Evolutionary conservation across 148 eudicot species (phyloP).

Genomic region (Nepenthes gracilis): DNA sequence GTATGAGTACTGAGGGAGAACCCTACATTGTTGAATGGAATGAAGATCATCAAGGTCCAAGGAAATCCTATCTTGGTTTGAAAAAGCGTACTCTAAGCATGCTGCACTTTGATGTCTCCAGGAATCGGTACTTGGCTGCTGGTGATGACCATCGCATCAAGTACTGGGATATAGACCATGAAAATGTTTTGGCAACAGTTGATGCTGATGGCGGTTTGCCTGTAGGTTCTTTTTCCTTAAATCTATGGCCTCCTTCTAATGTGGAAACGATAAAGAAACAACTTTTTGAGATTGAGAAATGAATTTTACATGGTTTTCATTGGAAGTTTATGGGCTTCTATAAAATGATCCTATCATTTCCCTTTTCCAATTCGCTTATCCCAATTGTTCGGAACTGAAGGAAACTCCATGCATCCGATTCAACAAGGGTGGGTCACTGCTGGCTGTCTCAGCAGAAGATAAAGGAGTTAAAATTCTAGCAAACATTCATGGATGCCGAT

Average conservation of each 20-base stretch:
- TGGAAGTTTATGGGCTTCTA: not conserved
- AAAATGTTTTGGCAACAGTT: constrained; percentile 17
- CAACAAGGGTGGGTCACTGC: constrained; percentile 24
- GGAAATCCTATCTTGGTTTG: constrained; percentile 33
- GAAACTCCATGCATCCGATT: constrained; percentile 30
- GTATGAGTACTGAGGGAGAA: constrained; percentile 39
- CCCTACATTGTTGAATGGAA: constrained; percentile 43
- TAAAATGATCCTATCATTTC: not conserved
- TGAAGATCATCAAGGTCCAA: constrained; percentile 42
- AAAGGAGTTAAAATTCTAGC: constrained; percentile 27
- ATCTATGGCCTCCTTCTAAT: too few relatives aligned
- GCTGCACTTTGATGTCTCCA: constrained; percentile 35
- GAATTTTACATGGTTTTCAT: too few relatives aligned
- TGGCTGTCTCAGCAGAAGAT: constrained; percentile 28
- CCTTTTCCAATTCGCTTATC: not conserved
- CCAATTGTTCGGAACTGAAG: constrained; percentile 9
- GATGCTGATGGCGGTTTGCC: constrained; percentile 53
- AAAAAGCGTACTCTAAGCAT: constrained; percentile 22
- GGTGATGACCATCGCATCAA: constrained; percentile 40
- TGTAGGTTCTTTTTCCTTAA: constrained; percentile 13
- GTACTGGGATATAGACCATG: constrained; percentile 40
- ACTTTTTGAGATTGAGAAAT: too few relatives aligned
- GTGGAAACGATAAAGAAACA: too few relatives aligned
- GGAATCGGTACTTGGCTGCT: constrained; percentile 32
- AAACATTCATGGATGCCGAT: constrained; percentile 15